Evolutionary conservation across 768 basidiomycete genomes (phyloP), one percentile per base, ranked within the genome.

Genomic region (Boletus sp.): DNA sequence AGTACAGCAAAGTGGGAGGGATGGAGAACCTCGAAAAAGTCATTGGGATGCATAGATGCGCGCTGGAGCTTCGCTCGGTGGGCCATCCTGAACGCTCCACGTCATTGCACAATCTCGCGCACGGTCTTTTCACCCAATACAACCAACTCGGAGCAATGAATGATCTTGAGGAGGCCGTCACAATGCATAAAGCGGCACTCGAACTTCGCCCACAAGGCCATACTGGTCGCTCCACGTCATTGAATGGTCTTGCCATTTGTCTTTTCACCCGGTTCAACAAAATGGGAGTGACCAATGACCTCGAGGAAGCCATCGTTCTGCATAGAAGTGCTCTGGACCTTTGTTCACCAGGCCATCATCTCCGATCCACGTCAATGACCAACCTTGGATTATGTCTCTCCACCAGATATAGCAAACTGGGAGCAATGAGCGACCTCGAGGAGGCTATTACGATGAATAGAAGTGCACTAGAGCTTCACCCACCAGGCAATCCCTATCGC

Each of bases 121-220:
- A 48, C 20, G 7, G 39, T 7, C 56, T 57, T 14, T 36, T 5
- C 35, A 30, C 46, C 7, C 50, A 41, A 45, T 53, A 49, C 18
- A 35, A 8, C 17, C 47, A 28, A 46, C 29, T 35, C 20, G 29
- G 44, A 7, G 15, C 32, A 5, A 15, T 35, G 7, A 42, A 58
- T 24, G 65, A 70, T 56, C 46, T 64, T 15, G 54, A 69, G 15
- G 61, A 68, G 17, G 61, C 61, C 32, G 54, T 65, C 42, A 40
- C 35, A 30, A 56, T 52, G 11, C 49, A 58, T 9, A 52, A 39
- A 48, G 55, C 54, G 7, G 61, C 50, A 1, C 39, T 64, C 10
- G 37, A 41, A 20, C 42, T 67, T 9, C 41, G 24, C 39, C 55
- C 66, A 12, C 37, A 45, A 24, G 50, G 41, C 8, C 57, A 65